Evolutionary conservation across 169 alveolate genomes (phyloP), one percentile per base, ranked within the genome.

Genomic region (Cryptosporidium sp.): DNA sequence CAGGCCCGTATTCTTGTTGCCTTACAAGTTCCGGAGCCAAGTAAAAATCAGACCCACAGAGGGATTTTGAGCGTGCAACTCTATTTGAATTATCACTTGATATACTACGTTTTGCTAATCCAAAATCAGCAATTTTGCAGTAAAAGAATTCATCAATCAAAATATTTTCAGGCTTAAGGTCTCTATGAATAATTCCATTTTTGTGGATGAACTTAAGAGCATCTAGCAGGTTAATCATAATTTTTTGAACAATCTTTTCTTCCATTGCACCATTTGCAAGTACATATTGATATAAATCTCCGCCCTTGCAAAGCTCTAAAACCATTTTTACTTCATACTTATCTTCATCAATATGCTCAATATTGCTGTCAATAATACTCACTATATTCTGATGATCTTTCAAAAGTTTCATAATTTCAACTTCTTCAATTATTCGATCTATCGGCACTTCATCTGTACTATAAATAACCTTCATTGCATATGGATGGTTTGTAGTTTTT

Each of bases 1-100:
- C 94, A 21, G 93, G 91, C 41, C 94, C 94, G 69, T 92, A 92
- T 65, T 92, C 94, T 86, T 92, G 80, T 70, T 84, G 94, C 45
- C 69, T 59, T n/a, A 92, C 85, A 73, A 92, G 84, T 50, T 92
- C 94, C 3, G 94, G 94, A 18, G 94, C 93, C 48, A 92, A 41
- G 80, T 92, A 92, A 33, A 92, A 92, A 70, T 92, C 94, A n/a
- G 93, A 85, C 8, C 94, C 94, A 55, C 94, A 92, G n/a, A 89
- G 51, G 21, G 93, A 87, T 26, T 58, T 51, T 26, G 93, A 85
- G 33, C 92, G 71, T 51, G 89, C 91, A 23, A 91, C 59, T 35
- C 55, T 59, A 23, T 51, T 73, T 18, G 70, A 59, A 48, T n/a
- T 39, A 29, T 12, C 69, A 23, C 23, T 55, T 37, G 58, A 35